These are phyloP conservation scores for Yarrowia hollandica DNA, from an alignment of 805 yeast species.

Conservation along the genomic window DNA sequence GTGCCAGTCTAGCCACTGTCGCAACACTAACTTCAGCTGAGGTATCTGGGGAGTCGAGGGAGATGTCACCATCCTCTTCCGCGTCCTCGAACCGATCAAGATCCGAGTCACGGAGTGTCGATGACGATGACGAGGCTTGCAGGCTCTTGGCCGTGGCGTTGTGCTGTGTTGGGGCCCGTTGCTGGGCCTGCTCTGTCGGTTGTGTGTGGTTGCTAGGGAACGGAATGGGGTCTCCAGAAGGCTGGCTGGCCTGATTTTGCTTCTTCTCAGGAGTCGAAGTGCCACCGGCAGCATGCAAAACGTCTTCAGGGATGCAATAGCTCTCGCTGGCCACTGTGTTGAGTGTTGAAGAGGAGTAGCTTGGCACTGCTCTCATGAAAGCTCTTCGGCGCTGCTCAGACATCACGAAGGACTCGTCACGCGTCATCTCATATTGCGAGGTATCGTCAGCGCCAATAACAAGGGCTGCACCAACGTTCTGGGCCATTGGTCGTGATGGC, in stretches of 20 bases:
- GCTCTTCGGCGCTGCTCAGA: conserved; percentile 22
- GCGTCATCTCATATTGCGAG: conserved; percentile 21
- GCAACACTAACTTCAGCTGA: conserved; percentile 9
- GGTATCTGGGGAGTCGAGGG: conserved; percentile 20
- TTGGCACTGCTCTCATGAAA: conserved; percentile 12
- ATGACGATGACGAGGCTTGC: not conserved
- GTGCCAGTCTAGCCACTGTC: conserved; percentile 17
- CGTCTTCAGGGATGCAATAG: conserved; percentile 26
- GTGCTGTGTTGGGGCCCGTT: not conserved
- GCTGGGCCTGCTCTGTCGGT: not conserved
- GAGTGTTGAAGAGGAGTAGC: conserved; percentile 26
- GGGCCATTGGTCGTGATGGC: conserved; percentile 21
- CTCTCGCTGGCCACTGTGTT: conserved; percentile 20
- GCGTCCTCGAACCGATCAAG: conserved; percentile 24
- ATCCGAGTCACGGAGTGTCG: conserved; percentile 10
- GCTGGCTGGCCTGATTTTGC: not conserved
- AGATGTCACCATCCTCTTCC: conserved; percentile 3
- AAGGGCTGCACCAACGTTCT: conserved; percentile 6
- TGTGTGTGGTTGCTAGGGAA: not conserved
- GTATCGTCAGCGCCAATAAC: conserved; percentile 8
- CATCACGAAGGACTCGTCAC: conserved; percentile 26
- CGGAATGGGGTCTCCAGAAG: not conserved
- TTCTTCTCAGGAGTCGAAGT: conserved; percentile 24
- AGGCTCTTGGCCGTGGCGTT: not conserved
- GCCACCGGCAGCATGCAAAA: conserved; percentile 12